Conservation (phyloP, 371 early-diverging fungal genomes). For the Coemansia sp. region DNA sequence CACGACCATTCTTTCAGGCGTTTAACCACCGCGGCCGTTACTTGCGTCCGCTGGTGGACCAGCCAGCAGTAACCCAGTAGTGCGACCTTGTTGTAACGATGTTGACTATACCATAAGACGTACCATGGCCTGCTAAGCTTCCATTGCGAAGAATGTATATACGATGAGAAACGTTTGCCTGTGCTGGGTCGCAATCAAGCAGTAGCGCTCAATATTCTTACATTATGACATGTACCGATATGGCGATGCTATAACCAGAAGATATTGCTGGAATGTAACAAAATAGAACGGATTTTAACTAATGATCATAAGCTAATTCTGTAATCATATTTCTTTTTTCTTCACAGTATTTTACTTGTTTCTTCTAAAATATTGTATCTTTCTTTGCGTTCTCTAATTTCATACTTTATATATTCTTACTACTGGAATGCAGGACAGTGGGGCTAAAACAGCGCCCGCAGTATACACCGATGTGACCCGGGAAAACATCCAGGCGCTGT, state of each 20-base stretch:
- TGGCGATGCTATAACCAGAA: too few relatives aligned
- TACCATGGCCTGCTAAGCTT: too few relatives aligned
- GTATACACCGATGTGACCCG: constrained; percentile 50
- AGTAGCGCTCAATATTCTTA: too few relatives aligned
- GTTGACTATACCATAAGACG: background rate
- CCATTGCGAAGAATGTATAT: too few relatives aligned
- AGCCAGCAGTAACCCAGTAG: constrained; percentile 7
- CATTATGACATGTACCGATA: too few relatives aligned
- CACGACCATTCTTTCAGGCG: constrained; percentile 48
- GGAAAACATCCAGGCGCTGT: constrained; percentile 40
- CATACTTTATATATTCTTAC: background rate
- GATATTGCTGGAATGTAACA: too few relatives aligned
- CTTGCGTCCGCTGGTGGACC: constrained; percentile 24
- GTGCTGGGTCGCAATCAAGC: too few relatives aligned
- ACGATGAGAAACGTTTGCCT: too few relatives aligned
- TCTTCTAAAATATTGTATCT: too few relatives aligned
- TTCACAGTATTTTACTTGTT: too few relatives aligned
- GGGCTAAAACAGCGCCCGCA: constrained; percentile 18
- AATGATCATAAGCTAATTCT: background rate
- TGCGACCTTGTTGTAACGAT: background rate
- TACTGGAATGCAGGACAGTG: constrained; percentile 11
- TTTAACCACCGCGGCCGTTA: constrained; percentile 50
- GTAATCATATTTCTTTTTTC: background rate
- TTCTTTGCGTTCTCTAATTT: background rate
- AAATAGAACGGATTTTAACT: too few relatives aligned